Evolutionary conservation across 345 rosid species (phyloP), one percentile per base, ranked within the genome.

Genomic region (Populus pruinosa): DNA sequence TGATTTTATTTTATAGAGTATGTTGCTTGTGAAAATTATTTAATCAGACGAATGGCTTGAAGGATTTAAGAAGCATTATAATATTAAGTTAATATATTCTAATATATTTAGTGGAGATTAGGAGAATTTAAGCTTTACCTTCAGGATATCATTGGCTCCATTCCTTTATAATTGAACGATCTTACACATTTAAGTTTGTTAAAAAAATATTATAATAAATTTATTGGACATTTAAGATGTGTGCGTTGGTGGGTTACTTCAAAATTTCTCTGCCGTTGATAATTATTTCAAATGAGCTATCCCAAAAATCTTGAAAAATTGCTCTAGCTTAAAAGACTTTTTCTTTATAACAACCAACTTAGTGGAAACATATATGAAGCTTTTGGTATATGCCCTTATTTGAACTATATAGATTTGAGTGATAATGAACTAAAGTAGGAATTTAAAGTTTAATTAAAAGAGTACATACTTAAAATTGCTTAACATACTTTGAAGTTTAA

Each of bases 181-280:
- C 21, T 50, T 16, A 50, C 55, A 50, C 21, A 50, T 16, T 50
- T 50, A 20, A 5, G 5, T 16, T 0, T 0, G 0, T 17, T 50
- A 1, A 2, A 50, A 5, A 17, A 17, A 50, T 0, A 0, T 50
- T 4, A 0, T 17, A 5, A 50, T 50, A 17, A 7, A 50, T 50
- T 50, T 5, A 14, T 0, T 50, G 55, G 55, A 0, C 5, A 50
- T 0, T 5, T 50, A 0, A 50, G 55, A 50, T 16, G 21, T 50
- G 55, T 50, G 55, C 8, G 21, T 17, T 50, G 55, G 50, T 44
- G 21, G 55, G 17, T 16, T 5, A 17, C 21, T 50, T 17, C 1
- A 0, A 7, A 0, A 0, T 14, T 8, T 11, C 3, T 0, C 6
- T 5, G 8, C 0, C 0, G 0, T 0, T 0, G 0, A 70, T 0